phyloP scores from a whole-genome alignment of 1,284 basidiomycete genomes.

The Coniferiporia weirii region DNA sequence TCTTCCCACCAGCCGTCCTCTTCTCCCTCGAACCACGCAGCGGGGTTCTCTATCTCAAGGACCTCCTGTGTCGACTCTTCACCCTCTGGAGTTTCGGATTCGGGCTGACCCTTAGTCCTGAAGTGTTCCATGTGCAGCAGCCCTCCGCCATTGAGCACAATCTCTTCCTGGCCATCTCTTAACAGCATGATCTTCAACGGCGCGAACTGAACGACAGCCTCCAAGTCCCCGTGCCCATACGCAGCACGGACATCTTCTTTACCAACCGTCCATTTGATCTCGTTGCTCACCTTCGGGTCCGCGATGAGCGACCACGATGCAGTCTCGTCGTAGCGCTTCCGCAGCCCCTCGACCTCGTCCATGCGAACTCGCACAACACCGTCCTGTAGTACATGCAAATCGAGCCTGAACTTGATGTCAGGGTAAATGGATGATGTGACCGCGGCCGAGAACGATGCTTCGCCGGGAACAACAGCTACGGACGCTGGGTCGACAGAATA shows the following conservation, averaged over 20 bases:
- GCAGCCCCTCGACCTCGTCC: constrained; percentile 76
- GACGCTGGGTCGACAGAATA: constrained; percentile 67
- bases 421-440: constrained; percentile 81
- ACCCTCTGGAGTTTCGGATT: constrained; percentile 31
- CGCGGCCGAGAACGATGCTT: constrained; percentile 61
- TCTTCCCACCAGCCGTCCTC: constrained; percentile 91
- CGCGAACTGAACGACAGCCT: constrained; percentile 64
- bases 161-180: constrained; percentile 73
- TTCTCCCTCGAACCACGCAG: constrained; percentile 85
- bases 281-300: constrained; percentile 56
- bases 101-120: constrained; percentile 57
- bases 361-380: constrained; percentile 81
- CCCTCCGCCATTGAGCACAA: constrained; percentile 86
- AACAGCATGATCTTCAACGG: constrained; percentile 73
- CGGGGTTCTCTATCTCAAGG: constrained; percentile 46
- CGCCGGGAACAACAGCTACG: constrained; percentile 43
- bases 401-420: constrained; percentile 72
- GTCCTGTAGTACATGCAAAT: constrained; percentile 77
- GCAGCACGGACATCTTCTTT: constrained; percentile 55
- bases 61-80: constrained; percentile 49
- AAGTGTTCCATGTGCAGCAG: constrained; percentile 99
- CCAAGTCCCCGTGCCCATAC: constrained; percentile 60
- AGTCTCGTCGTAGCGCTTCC: constrained; percentile 85
- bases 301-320: constrained; percentile 77
- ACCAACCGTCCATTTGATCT: constrained; percentile 56